Base-by-base conservation (phyloP, 371 early-diverging fungal genomes). In the Circinella umbellata region DNA sequence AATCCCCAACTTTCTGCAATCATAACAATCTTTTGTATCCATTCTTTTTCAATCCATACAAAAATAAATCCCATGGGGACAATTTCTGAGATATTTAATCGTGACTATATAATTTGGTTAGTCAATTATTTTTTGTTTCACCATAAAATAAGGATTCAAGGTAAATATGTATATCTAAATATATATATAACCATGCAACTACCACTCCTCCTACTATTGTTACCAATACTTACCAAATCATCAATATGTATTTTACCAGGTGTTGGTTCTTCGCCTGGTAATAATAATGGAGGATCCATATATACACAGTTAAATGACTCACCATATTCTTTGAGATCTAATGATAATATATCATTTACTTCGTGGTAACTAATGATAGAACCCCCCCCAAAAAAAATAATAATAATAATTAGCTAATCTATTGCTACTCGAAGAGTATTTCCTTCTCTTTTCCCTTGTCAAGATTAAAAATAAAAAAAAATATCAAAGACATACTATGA, bases 41-140 rank as follows among this genome's bases (percentile, higher is more conserved):
- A 88, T 75, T 94, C 95, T 75, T 96, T 97, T 71, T 95, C 95
- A 46, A 90, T 77, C 96, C 96, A 97, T 20, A 96, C 91, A 75
- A 97, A 95, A 27, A 97, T 79, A 71, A 96, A 96, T 1, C 96
- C 96, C 36, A 85, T 80, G 3, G 90, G 82, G 3, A 94, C 80
- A 34, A 97, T 75, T 6, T 87, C 70, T 7, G 88, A 76, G 18
- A 94, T 81, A 67, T 87, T 75, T 20, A 93, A 76, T 4, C 71
- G 70, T 8, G 81, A 76, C 87, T 88, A 42, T 42, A 42, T 11
- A 42, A 9, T 42, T 9, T 9, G 0, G 42, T 6, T 6, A 3
- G 42, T 42, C 42, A 27, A 27, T 27, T 27, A 27, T 27, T 27
- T 27, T 27, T 27, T 27, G 27, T 27, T 27, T 27, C 27, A 27